Evolutionary conservation across 208 protist genomes (phyloP).

Genomic region (Wallacemonas sp.): DNA sequence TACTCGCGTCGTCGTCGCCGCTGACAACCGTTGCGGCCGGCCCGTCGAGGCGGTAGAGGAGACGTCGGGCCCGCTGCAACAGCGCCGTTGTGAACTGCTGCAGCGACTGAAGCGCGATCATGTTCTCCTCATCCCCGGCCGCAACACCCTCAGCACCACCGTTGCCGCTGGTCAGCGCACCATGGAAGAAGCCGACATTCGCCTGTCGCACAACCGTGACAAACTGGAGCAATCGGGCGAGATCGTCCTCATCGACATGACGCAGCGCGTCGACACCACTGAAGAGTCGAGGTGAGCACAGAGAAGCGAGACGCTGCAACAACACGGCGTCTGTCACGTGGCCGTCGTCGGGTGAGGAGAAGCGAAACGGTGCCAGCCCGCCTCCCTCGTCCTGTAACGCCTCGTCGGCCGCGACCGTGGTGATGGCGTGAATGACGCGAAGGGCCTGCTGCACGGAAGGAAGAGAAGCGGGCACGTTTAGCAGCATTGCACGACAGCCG

Average conservation of each 20-base stretch:
- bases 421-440: constrained; percentile 42
- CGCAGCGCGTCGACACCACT: constrained; percentile 35
- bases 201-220: constrained; percentile 47
- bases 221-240: constrained; percentile 64
- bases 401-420: constrained; percentile 14
- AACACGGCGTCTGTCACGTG: constrained; percentile 19
- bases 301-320: constrained; percentile 28
- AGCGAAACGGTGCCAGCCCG: not conserved
- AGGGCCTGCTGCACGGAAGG: constrained; percentile 28
- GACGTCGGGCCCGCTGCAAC: constrained; percentile 59
- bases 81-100: constrained; percentile 41
- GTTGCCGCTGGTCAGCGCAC: too few relatives aligned
- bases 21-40: constrained; percentile 55
- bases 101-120: not conserved
- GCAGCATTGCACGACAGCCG: not conserved
- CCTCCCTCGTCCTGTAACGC: not conserved
- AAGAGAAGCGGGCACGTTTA: not conserved
- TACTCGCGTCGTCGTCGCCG: constrained; percentile 62
- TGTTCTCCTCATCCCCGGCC: too few relatives aligned
- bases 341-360: constrained; percentile 23
- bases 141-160: too few relatives aligned
- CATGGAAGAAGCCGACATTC: constrained; percentile 61
- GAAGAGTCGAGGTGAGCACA: constrained; percentile 49
- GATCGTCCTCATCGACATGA: constrained; percentile 62
- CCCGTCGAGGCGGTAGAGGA: constrained; percentile 58